phyloP scores from a whole-genome alignment of 2,329 filamentous ascomycete species.

The Triangularia setosa region DNA sequence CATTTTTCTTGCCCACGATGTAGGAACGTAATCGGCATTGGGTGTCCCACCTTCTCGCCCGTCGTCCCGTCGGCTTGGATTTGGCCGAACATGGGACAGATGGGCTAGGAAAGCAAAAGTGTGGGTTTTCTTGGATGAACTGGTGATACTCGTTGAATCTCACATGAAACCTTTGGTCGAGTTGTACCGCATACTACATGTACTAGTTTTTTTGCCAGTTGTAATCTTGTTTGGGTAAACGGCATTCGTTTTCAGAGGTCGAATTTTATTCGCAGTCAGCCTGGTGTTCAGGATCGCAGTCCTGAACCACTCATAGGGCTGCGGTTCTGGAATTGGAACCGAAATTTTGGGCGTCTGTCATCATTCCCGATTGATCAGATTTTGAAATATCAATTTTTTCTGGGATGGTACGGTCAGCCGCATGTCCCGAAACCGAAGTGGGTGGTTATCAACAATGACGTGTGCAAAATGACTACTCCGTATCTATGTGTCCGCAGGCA shows the following conservation, averaged over 20 bases:
- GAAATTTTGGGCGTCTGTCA: neutral
- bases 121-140: neutral
- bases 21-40: neutral
- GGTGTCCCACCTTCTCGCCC: neutral
- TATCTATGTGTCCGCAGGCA: neutral
- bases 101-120: neutral
- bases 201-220: neutral
- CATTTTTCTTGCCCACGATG: too few relatives aligned
- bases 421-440: neutral
- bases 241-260: neutral
- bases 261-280: conserved; percentile 12
- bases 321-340: neutral
- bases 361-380: neutral
- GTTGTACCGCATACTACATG: neutral
- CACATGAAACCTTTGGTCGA: neutral
- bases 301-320: conserved; percentile 11
- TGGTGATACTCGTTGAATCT: neutral
- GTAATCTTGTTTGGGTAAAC: neutral
- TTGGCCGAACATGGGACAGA: neutral
- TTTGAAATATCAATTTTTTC: neutral
- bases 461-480: neutral
- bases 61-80: neutral
- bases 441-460: neutral
- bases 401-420: neutral
- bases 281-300: conserved; percentile 9